These are phyloP conservation scores for Endothia cerciana DNA, from an alignment of 2,329 filamentous ascomycete genomes.

Conservation along the genomic window DNA sequence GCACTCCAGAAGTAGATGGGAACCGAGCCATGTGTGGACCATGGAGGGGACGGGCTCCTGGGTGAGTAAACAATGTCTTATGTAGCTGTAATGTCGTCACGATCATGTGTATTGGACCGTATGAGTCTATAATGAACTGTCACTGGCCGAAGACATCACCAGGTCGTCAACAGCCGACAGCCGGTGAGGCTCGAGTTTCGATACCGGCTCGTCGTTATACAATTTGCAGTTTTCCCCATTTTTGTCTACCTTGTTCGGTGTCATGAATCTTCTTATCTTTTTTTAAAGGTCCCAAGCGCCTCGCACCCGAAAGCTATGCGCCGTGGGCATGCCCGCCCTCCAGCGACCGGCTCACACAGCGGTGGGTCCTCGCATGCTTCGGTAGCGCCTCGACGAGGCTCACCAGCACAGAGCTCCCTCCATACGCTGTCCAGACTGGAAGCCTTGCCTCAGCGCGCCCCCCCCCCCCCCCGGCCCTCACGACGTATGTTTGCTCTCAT, in stretches of 20 bases:
- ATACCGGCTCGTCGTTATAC: neutral
- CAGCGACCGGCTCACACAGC: neutral
- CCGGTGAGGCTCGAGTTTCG: neutral
- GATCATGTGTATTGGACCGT: neutral
- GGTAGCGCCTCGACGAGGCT: neutral
- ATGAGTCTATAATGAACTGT: neutral
- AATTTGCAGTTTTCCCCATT: neutral
- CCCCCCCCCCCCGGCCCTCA: neutral
- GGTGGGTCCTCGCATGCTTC: neutral
- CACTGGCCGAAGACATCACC: neutral
- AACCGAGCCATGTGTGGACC: neutral
- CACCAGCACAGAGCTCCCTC: no score
- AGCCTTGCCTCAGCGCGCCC: neutral
- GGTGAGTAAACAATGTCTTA: neutral
- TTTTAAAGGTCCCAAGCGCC: neutral
- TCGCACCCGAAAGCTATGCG: neutral
- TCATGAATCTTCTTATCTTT: neutral
- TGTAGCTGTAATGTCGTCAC: neutral
- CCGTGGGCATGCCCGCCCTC: neutral
- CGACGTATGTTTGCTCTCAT: slow-evolving; percentile 57
- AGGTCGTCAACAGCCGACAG: neutral
- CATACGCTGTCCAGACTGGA: neutral
- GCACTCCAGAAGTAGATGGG: slow-evolving; percentile 33
- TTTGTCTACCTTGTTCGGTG: slow-evolving; percentile 20
- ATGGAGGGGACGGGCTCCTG: neutral